These are phyloP conservation scores for Citrus medica DNA, from an alignment of 345 rosid genomes.

Conservation along the genomic window DNA sequence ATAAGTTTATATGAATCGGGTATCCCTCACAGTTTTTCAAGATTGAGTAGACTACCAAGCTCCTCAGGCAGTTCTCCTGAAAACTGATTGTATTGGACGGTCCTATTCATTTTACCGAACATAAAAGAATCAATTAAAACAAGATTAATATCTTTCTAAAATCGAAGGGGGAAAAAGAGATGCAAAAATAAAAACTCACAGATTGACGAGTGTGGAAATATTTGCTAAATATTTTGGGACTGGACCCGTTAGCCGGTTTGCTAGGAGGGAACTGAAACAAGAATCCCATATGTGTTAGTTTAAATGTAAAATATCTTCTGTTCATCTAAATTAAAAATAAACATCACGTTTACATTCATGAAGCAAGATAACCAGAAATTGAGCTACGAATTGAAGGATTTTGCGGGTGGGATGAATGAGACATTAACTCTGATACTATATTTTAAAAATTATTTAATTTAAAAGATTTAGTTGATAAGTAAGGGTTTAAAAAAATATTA, in stretches of 20 bases:
- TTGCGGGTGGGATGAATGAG: background rate
- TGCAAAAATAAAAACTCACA: constrained; percentile 31
- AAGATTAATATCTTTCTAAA: background rate
- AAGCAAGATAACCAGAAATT: background rate
- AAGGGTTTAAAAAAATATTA: no score
- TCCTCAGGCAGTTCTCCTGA: constrained; percentile 33
- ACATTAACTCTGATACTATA: background rate
- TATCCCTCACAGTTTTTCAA: constrained; percentile 16
- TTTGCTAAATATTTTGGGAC: constrained; percentile 52
- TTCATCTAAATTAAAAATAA: background rate
- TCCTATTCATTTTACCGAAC: constrained; percentile 3
- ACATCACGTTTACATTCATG: background rate
- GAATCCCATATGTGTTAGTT: background rate
- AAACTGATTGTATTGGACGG: constrained; percentile 23
- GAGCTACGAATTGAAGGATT: background rate
- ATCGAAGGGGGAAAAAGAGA: background rate
- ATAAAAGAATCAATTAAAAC: background rate
- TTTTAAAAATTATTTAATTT: no score
- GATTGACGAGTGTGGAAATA: constrained; percentile 27
- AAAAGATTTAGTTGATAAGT: no score
- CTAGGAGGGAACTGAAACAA: constrained; percentile 37
- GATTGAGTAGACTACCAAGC: constrained; percentile 26
- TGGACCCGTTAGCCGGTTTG: constrained; percentile 44
- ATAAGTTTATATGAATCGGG: background rate
- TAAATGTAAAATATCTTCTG: no score